Evolutionary conservation across 306 rosid species (phyloP), one percentile per base, ranked within the genome.

Genomic region (Neltuma alba): DNA sequence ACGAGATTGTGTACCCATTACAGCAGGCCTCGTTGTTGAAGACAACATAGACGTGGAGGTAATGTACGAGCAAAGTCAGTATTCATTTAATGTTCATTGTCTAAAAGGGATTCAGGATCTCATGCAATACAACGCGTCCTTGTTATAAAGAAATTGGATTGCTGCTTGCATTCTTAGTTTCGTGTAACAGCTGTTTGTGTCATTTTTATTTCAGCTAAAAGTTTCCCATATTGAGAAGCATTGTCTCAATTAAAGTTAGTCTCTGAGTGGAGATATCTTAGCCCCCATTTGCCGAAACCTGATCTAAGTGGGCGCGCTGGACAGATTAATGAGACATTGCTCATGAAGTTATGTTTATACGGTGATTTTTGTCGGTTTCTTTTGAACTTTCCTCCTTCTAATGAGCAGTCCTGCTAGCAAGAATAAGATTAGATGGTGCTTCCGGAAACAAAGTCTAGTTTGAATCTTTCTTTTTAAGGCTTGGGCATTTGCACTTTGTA

Each of bases 41-140:
- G 70, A 74, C 68, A 82, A 27, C 76, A 71, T 58, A 28, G 80
- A 85, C 79, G 68, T 50, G 61, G 72, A 83, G 83, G 83, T 75
- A 23, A 76, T 16, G 5, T 57, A 7, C 61, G 6, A 69, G 71
- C 65, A 10, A 74, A 75, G 27, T 64, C 71, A 65, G 45, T 76
- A 28, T 84, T 60, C 28, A 47, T 76, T 71, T 79, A 41, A 50
- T 82, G 69, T 78, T 44, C 38, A 54, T 70, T 76, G 74, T 75
- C 80, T 64, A 18, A 47, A 50, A 65, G n/a, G 25, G 57, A 37
- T 84, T 60, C 83, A 76, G 82, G 81, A 38, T 66, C 72, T 72
- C 61, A 76, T 50, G 85, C 37, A 54, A 28, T 70, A 67, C 65
- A 33, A 28, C 62, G 34, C 72, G 16, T 76, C 70, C 72, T 70